Base-by-base conservation (phyloP, 345 rosid genomes). In the Ceriops decandra region DNA sequence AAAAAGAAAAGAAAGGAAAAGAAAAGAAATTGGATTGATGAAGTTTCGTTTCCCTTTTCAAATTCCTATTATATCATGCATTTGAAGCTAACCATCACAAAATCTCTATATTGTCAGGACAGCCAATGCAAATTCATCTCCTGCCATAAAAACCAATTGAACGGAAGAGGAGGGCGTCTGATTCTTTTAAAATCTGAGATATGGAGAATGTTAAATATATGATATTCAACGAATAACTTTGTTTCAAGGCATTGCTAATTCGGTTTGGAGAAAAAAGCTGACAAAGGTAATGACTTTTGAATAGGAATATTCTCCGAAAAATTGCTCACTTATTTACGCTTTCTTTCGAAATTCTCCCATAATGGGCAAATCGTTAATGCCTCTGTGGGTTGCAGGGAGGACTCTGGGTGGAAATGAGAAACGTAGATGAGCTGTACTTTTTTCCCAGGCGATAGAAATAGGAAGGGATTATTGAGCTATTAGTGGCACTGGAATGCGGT, bases 371-470 rank as follows among this genome's bases (percentile, higher is more conserved):
- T 16, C 15, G 49, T 42, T 0, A 42, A 42, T 4, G 49, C 49
- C 49, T 42, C 5, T 5, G 49, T 15, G 49, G 2, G 3, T 27
- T 60, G 61, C 54, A 46, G 53, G 2, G 30, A 58, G 9, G 0
- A 42, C 1, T 17, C 30, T 6, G 2, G 21, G 28, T 24, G 10
- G 49, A 61, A 53, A 28, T 21, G 46, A 11, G 49, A 53, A 36
- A 54, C 6, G 13, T 6, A 49, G 49, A 30, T 57, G 74, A 65
- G 57, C 22, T 32, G 5, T 13, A 33, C 13, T 1, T 35, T 65
- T 35, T 65, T 35, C 53, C 66, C 68, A 35, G 74, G 64, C 26
- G 71, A 67, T 36, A 57, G 52, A 58, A 68, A 38, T 4, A 11
- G 42, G 64, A 62, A 68, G 52, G 67, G 58, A 57, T 53, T 75